Conservation (phyloP, 2,329 filamentous ascomycete species). For the Gremmenia infestans region DNA sequence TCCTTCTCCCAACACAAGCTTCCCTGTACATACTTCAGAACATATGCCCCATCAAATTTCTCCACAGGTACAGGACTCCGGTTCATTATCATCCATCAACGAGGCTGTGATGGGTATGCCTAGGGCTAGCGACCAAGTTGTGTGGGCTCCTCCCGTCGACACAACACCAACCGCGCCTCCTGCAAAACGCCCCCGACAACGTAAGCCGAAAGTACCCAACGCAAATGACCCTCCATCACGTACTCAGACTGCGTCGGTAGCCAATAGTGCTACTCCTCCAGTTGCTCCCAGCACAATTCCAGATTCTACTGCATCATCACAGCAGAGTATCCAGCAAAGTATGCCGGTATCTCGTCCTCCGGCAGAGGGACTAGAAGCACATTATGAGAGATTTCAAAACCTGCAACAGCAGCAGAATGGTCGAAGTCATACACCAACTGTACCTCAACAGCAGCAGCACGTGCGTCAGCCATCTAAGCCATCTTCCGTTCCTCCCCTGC, state of each 20-base stretch:
- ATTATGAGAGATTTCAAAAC: conserved; percentile 30
- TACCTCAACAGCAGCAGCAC: conserved; percentile 21
- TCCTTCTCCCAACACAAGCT: background rate
- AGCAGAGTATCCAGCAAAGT: conserved; percentile 10
- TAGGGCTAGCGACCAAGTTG: conserved; percentile 19
- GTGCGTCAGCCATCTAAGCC: conserved; percentile 27
- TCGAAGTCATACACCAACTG: conserved; percentile 23
- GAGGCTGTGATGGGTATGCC: conserved; percentile 13
- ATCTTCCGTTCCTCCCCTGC: conserved; percentile 17
- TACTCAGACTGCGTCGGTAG: conserved; percentile 25
- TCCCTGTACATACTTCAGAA: conserved; percentile 2
- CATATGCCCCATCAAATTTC: conserved; percentile 7
- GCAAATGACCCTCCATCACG: conserved; percentile 20
- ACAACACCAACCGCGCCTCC: conserved; percentile 26
- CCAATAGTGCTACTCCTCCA: conserved; percentile 27
- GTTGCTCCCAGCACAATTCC: conserved; percentile 26
- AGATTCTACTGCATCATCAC: conserved; percentile 23
- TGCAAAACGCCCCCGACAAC: conserved; percentile 36
- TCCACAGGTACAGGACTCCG: background rate
- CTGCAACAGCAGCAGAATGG: conserved; percentile 24
- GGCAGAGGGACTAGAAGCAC: conserved; percentile 31
- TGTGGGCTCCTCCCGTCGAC: conserved; percentile 26
- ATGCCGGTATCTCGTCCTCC: conserved; percentile 24
- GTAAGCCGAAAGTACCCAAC: conserved; percentile 33
- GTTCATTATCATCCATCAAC: conserved; percentile 3